Evolutionary conservation across 2,329 filamentous ascomycete genomes (phyloP), one percentile per base, ranked within the genome.

Genomic region (Cladosporium austrohemisphaericum): DNA sequence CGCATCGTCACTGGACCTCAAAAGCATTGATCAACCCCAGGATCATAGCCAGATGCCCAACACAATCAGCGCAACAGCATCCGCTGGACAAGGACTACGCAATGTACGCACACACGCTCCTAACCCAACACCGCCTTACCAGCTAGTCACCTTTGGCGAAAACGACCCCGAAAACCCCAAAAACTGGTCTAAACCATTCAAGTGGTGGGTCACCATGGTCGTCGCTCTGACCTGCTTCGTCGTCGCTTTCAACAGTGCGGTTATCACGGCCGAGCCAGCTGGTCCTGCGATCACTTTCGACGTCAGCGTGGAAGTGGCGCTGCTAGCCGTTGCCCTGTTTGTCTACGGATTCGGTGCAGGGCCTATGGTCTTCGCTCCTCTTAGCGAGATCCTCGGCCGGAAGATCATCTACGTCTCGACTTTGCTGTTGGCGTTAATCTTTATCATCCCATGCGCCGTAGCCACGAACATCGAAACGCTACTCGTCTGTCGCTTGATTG

Each of bases 261-360:
- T 76, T 33, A 74, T 75, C 62, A 93, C 88, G 0, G 80, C 87
- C 8, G 85, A 89, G 62, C 73, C 23, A 11, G 36, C 23, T 20
- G 85, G 83, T 1, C 81, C 88, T 0, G 65, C 72, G 1, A 60
- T 79, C 11, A 74, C 80, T 45, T 88, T 93, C 55, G 43, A 75
- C 46, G 80, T 88, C 50, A 85, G 82, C 25, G 72, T 81, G 14
- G 86, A 90, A 68, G 84, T 88, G 6, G 78, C 82, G 0, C 72
- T 92, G 11, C 68, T 92, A 1, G 81, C 76, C 25, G 81, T 93
- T 49, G 33, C 45, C 3, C 31, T 57, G 5, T 56, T 55, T 36
- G 54, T 65, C n/a, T 19, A 50, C 9, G 55, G 55, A 13, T 55
- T 56, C 25, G 43, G 22, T 13, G 36, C 25, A n/a, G 31, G 36